Evolutionary conservation across 2,329 filamentous ascomycete genomes (phyloP).

Genomic region (Ceratocystis lukuohia): DNA sequence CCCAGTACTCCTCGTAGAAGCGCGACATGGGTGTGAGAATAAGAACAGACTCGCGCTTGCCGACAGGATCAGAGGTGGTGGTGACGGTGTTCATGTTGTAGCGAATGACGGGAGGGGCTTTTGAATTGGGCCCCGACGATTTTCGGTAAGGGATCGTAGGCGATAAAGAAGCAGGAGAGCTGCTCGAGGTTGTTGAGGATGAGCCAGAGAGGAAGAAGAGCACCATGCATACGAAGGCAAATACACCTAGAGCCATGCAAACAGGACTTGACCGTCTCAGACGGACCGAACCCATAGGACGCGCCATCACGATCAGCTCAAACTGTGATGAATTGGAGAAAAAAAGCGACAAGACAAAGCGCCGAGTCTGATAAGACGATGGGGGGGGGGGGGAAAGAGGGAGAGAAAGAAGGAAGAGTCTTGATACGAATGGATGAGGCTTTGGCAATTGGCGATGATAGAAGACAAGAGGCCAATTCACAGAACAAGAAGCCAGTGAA

Average conservation of each 20-base stretch:
- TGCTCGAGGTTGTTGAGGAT: constrained; percentile 31
- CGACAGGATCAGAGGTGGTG: constrained; percentile 59
- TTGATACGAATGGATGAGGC: not conserved
- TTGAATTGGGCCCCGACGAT: constrained; percentile 24
- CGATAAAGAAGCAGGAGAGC: constrained; percentile 24
- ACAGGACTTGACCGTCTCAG: constrained; percentile 69
- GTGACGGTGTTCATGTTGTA: constrained; percentile 96
- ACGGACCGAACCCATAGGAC: constrained; percentile 51
- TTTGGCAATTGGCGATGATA: not conserved
- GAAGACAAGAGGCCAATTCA: constrained; percentile 7
- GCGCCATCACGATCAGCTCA: constrained; percentile 33
- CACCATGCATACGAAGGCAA: constrained; percentile 61
- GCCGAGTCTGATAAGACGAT: not conserved
- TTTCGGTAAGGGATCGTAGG: constrained; percentile 50
- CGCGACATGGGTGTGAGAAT: constrained; percentile 85
- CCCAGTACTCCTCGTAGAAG: constrained; percentile 93
- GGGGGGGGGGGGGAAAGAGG: not conserved
- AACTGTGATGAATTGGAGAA: not conserved
- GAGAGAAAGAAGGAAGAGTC: not conserved
- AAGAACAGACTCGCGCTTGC: constrained; percentile 72
- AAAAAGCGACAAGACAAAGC: not conserved
- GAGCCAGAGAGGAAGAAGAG: constrained; percentile 43
- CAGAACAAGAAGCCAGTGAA: constrained; percentile 2
- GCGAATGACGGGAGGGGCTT: constrained; percentile 73
- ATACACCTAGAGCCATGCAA: constrained; percentile 54